Evolutionary conservation across 495 filamentous ascomycete species (phyloP), one percentile per base, ranked within the genome.

Genomic region (Corynascus novoguineensis): DNA sequence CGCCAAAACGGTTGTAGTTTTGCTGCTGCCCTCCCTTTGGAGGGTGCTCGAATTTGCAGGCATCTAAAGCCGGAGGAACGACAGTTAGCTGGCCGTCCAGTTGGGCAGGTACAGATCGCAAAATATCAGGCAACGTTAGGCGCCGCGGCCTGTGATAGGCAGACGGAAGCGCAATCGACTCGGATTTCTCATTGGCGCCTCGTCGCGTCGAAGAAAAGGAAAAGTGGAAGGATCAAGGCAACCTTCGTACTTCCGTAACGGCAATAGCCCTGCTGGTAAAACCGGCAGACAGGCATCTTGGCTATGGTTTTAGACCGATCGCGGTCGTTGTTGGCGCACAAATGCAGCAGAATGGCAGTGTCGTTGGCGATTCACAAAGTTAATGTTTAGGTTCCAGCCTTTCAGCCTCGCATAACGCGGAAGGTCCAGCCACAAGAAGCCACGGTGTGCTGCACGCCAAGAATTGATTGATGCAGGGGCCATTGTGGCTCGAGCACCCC

Each of bases 231-330:
- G n/a, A n/a, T n/a, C n/a, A 42, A 53, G 35, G 21, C 32, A 48
- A 38, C 27, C 41, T 41, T 46, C 73, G 37, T 73, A 82, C 79
- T 66, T 71, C 89, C 90, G 65, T 78, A 86, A 63, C 76, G 83
- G 76, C 90, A 95, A 50, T 79, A 77, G 42, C 87, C 88, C 68
- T 84, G 81, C 68, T 82, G 82, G 64, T 77, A 95, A 67, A 82
- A 92, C 35, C 64, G 78, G 77, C 90, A 95, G 60, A 90, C 71
- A 4, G 68, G 62, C 84, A 86, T 86, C 1, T 55, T 59, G 37
- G 29, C 42, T 41, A n/a, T n/a, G n/a, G n/a, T 46, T 27, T 19
- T 48, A 24, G 5, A n/a, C 5, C 11, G 14, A 27, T 12, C 19
- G 21, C 17, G 22, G 42, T 55, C 44, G 44, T 48, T 17, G 47